Evolutionary conservation across 176 grass and related monocot species (phyloP).

Genomic region (Oryza officinalis): DNA sequence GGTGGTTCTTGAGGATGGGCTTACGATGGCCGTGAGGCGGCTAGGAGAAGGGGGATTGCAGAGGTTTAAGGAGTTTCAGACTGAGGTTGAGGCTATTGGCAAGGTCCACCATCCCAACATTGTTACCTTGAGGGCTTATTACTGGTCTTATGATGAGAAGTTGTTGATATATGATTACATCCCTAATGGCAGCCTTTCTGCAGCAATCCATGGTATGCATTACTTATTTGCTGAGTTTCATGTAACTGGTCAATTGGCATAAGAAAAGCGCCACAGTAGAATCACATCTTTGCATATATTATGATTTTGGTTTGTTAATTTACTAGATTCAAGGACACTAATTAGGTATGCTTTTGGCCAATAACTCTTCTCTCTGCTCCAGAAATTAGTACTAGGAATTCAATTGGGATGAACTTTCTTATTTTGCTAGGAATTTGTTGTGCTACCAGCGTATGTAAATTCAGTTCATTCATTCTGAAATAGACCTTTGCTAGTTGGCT

Average conservation of each 20-base stretch:
- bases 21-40: slow-evolving; percentile 73
- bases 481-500: not conserved
- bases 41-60: slow-evolving; percentile 83
- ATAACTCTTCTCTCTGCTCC: not conserved
- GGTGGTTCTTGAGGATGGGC: slow-evolving; percentile 70
- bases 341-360: not conserved
- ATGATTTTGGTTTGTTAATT: slow-evolving; percentile 2
- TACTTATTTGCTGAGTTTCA: slow-evolving; percentile 11
- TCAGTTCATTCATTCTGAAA: slow-evolving; percentile 5
- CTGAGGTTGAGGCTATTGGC: slow-evolving; percentile 89
- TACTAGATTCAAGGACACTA: not conserved
- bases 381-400: slow-evolving; percentile 5
- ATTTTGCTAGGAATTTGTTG: not conserved
- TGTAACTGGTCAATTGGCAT: not conserved
- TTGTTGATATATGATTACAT: slow-evolving; percentile 95
- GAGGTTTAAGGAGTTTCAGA: slow-evolving; percentile 87
- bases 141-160: slow-evolving; percentile 97
- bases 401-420: not conserved
- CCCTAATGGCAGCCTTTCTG: slow-evolving; percentile 76
- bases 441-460: not conserved
- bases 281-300: not conserved
- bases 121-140: slow-evolving; percentile 87
- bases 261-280: not conserved
- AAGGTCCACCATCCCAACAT: slow-evolving; percentile 94
- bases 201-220: slow-evolving; percentile 81